Percentiles rank a stretch among this genome's conserved stretches.
Conservation (phyloP, 192 early-diverging fungal genomes). For the Entomortierella beljakovae region DNA sequence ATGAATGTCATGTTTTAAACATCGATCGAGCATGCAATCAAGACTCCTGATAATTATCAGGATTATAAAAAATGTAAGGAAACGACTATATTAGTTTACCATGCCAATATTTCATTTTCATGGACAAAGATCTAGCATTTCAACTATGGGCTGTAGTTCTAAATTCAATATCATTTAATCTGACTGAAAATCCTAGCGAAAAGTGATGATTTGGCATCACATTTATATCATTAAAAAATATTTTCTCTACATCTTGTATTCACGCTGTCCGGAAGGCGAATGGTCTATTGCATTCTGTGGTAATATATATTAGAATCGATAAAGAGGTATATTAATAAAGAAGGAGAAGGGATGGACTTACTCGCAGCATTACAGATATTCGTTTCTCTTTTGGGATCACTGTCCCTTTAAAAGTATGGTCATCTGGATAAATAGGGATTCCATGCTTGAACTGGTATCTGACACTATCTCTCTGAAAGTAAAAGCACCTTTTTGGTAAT, state of each 20-base stretch:
- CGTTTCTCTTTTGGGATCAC: constrained; percentile 67
- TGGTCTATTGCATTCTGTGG: not conserved
- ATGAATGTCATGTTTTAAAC: too few relatives aligned
- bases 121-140: too few relatives aligned
- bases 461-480: constrained; percentile 78
- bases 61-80: too few relatives aligned
- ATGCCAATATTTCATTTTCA: too few relatives aligned
- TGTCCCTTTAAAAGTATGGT: constrained; percentile 65
- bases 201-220: too few relatives aligned
- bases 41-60: too few relatives aligned
- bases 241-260: not conserved
- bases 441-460: constrained; percentile 86
- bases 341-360: constrained; percentile 2
- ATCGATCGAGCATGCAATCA: too few relatives aligned
- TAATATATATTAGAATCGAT: not conserved
- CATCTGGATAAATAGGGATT: constrained; percentile 64
- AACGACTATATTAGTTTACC: too few relatives aligned
- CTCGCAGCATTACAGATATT: constrained; percentile 82
- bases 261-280: not conserved
- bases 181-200: too few relatives aligned
- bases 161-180: too few relatives aligned
- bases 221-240: not conserved
- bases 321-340: not conserved
- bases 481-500: constrained; percentile 73
- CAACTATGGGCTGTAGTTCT: too few relatives aligned